phyloP scores from a whole-genome alignment of 2,329 filamentous ascomycete species.

The Monosporascus sp. region DNA sequence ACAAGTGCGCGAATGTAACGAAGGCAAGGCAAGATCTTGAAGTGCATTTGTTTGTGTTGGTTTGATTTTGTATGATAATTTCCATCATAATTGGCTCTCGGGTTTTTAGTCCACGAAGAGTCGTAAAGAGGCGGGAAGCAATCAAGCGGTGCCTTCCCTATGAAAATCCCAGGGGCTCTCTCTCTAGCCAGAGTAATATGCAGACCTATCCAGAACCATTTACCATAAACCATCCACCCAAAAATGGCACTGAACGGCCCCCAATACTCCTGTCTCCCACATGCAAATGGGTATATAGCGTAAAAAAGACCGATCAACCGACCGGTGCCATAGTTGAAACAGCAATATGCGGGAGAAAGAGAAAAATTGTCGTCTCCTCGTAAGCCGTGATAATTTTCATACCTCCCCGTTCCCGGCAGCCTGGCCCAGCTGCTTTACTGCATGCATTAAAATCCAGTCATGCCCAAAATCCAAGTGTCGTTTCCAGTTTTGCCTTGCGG shows the following conservation, averaged over 20 bases:
- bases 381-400: constrained; percentile 23
- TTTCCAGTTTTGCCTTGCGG: constrained; percentile 27
- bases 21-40: not conserved
- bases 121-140: constrained; percentile 19
- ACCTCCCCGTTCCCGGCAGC: constrained; percentile 16
- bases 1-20: not conserved
- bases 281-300: constrained; percentile 22
- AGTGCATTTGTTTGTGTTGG: not conserved
- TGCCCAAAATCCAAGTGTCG: constrained; percentile 24
- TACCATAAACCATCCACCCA: constrained; percentile 4
- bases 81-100: constrained; percentile 14
- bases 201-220: constrained; percentile 18
- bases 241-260: constrained; percentile 6
- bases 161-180: constrained; percentile 5
- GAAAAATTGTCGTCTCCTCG: constrained; percentile 22
- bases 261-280: constrained; percentile 15
- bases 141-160: constrained; percentile 22
- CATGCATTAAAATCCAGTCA: not conserved
- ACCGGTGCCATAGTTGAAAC: constrained; percentile 7
- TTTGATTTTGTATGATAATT: constrained; percentile 10
- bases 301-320: constrained; percentile 11
- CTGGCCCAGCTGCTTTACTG: constrained; percentile 8
- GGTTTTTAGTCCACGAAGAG: constrained; percentile 16
- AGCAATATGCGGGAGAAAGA: constrained; percentile 20
- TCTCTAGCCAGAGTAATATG: constrained; percentile 9